Conservation (phyloP, 192 early-diverging fungal genomes). For the Linnemannia exigua region DNA sequence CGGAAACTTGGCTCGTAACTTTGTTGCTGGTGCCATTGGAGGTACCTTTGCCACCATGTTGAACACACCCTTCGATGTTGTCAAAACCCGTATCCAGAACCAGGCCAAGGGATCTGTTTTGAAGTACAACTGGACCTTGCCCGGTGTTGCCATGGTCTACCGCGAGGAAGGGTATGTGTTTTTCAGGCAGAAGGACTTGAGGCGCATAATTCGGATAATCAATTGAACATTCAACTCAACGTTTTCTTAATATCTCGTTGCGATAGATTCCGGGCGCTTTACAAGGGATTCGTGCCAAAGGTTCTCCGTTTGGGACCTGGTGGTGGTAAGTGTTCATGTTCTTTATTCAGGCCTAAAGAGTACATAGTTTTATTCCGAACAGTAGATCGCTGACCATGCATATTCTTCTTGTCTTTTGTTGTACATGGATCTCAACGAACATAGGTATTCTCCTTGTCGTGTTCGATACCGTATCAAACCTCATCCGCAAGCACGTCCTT, state of each 20-base stretch:
- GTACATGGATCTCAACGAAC: background rate
- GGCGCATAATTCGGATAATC: background rate
- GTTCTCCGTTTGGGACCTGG: conserved; percentile 94
- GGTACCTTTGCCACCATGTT: conserved; percentile 93
- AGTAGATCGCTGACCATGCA: background rate
- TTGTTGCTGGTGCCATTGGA: conserved; percentile 92
- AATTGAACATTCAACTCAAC: background rate
- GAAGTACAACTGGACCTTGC: conserved; percentile 93
- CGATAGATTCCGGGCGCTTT: conserved; percentile 79
- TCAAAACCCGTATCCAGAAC: conserved; percentile 97
- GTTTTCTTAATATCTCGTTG: conserved; percentile 18
- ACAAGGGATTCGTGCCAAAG: conserved; percentile 96
- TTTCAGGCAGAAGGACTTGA: background rate
- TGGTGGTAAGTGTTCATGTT: conserved; percentile 38
- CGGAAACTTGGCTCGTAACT: conserved; percentile 85
- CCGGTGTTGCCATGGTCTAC: conserved; percentile 80
- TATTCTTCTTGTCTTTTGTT: background rate
- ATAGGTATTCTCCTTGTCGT: conserved; percentile 88
- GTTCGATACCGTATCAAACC: conserved; percentile 87
- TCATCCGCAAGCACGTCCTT: conserved; percentile 84
- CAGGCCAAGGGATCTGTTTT: conserved; percentile 73
- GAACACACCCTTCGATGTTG: conserved; percentile 97
- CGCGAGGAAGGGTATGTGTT: conserved; percentile 89
- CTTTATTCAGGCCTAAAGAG: background rate
- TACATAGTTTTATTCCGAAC: background rate